Conservation (phyloP, 768 basidiomycete genomes). For the Pulveroboletus sp. region DNA sequence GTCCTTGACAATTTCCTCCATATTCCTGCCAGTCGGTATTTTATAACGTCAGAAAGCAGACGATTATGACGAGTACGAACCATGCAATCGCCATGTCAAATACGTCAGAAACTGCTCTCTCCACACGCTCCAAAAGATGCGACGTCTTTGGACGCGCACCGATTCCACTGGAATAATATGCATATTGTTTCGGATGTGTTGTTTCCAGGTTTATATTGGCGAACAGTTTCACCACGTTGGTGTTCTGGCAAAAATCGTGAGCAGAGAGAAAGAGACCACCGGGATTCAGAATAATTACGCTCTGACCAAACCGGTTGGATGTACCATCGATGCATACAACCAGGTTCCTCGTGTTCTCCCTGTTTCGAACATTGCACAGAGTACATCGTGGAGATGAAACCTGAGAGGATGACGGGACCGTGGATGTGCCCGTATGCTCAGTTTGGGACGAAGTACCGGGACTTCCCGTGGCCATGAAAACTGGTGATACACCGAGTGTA, state of each 20-base stretch:
- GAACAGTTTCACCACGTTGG: slow-evolving; percentile 33
- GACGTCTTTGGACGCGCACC: slow-evolving; percentile 22
- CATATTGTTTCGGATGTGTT: slow-evolving; percentile 11
- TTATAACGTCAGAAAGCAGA: too few relatives aligned
- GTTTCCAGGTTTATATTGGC: slow-evolving; percentile 17
- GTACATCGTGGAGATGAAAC: too few relatives aligned
- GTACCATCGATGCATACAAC: slow-evolving; percentile 22
- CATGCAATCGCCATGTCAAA: background rate
- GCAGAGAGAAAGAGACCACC: too few relatives aligned
- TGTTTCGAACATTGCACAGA: too few relatives aligned
- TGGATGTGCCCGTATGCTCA: too few relatives aligned
- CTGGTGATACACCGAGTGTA: too few relatives aligned
- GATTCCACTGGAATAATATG: slow-evolving; percentile 35
- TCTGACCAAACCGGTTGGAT: slow-evolving; percentile 18
- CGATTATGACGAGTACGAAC: background rate
- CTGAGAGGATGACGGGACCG: too few relatives aligned
- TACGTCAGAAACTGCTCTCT: too few relatives aligned
- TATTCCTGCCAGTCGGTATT: background rate
- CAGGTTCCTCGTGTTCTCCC: slow-evolving; percentile 26
- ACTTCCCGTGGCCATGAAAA: too few relatives aligned
- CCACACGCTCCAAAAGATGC: too few relatives aligned
- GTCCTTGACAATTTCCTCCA: background rate
- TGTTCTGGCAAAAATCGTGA: slow-evolving; percentile 26
- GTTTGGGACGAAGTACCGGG: too few relatives aligned
- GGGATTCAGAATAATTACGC: slow-evolving; percentile 30